Conservation (phyloP, 352 stramenopile genomes). For the Pythium folliculosum region DNA sequence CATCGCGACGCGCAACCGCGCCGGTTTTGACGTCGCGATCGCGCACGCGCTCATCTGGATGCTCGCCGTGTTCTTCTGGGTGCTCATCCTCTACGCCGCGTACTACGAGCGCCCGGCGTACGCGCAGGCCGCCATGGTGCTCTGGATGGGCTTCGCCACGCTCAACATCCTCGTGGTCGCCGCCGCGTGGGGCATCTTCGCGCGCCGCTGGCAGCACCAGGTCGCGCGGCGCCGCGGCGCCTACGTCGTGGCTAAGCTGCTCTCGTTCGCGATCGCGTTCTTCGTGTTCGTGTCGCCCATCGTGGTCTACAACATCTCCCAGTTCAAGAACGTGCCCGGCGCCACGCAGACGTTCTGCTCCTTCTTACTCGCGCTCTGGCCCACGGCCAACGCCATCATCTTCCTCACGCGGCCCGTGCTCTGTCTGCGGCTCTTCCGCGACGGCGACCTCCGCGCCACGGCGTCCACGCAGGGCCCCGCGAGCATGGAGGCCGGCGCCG, state of each 20-base stretch:
- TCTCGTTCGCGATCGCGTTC: constrained; percentile 79
- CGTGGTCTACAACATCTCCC: constrained; percentile 60
- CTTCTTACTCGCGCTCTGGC: constrained; percentile 75
- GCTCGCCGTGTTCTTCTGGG: constrained; percentile 72
- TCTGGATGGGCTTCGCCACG: constrained; percentile 73
- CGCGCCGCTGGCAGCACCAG: constrained; percentile 44
- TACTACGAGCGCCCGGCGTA: constrained; percentile 54
- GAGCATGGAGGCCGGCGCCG: constrained; percentile 17
- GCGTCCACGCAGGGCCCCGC: neutral
- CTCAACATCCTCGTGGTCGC: constrained; percentile 62
- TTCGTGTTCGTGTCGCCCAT: constrained; percentile 73
- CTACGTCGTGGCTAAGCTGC: constrained; percentile 76
- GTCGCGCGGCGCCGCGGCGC: constrained; percentile 41
- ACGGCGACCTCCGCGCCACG: constrained; percentile 16
- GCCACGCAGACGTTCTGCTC: constrained; percentile 29
- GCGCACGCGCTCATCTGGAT: constrained; percentile 81
- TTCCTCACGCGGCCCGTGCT: constrained; percentile 70
- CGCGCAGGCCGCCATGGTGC: constrained; percentile 54
- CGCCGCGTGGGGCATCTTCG: constrained; percentile 61
- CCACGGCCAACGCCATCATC: constrained; percentile 74
- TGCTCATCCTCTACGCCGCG: constrained; percentile 68
- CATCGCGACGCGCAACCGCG: constrained; percentile 56
- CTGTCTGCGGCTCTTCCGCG: constrained; percentile 55
- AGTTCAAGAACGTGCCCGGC: constrained; percentile 38
- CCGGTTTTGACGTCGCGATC: constrained; percentile 72